Percentiles rank a stretch among this genome's conserved stretches.
These are phyloP conservation scores for Cichorium intybus DNA, from an alignment of 140 eudicot species.

Conservation along the genomic window DNA sequence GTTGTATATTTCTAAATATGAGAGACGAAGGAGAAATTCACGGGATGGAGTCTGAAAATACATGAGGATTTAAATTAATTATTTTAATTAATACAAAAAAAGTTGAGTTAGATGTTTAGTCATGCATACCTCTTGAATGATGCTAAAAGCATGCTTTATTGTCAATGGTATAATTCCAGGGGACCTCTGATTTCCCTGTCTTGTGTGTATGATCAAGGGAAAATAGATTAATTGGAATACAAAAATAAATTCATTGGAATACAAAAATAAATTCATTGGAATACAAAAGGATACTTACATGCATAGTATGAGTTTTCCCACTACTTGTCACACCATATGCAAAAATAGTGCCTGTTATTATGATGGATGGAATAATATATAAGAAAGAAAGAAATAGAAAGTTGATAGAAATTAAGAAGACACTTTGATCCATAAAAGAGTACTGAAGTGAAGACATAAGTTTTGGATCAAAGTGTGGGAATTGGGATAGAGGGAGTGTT, in stretches of 20 bases:
- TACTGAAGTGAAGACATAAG: no score
- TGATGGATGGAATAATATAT: conserved; percentile 2
- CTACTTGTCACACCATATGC: conserved; percentile 91
- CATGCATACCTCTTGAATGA: conserved; percentile 69
- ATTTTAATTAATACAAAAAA: neutral
- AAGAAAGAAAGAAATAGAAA: neutral
- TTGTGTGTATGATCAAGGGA: conserved; percentile 12
- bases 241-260: neutral
- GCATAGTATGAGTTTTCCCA: conserved; percentile 89
- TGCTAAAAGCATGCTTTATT: conserved; percentile 82
- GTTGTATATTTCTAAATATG: conserved; percentile 79
- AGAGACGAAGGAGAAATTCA: conserved; percentile 85
- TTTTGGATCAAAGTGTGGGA: neutral
- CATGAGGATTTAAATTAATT: neutral
- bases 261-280: neutral
- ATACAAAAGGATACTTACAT: conserved; percentile 37
- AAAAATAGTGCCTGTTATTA: conserved; percentile 63
- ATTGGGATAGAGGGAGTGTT: neutral
- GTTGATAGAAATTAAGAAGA: neutral
- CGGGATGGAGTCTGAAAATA: conserved; percentile 68
- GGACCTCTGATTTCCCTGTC: conserved; percentile 87
- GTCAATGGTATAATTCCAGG: conserved; percentile 85
- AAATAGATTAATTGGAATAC: neutral
- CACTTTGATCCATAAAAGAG: neutral
- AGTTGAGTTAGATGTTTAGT: neutral